Percentiles rank a stretch among this genome's conserved stretches.
These are phyloP conservation scores for Marasmius sp. DNA, from an alignment of 1,284 basidiomycete species.

Conservation along the genomic window DNA sequence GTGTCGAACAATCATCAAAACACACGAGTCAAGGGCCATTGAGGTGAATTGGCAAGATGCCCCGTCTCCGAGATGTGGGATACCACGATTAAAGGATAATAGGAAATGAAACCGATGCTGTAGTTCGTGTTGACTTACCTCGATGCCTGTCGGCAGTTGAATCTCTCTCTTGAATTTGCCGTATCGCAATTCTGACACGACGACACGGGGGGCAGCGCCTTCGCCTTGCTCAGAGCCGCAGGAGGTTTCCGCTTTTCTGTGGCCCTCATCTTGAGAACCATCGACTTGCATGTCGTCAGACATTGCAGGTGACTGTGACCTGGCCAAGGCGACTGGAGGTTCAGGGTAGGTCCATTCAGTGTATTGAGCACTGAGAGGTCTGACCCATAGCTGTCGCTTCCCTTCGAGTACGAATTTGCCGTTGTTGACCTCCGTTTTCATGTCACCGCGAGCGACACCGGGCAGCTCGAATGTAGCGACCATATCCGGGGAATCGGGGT, in stretches of 20 bases:
- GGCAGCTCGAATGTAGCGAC: constrained; percentile 56
- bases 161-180: constrained; percentile 49
- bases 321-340: constrained; percentile 15
- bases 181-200: constrained; percentile 49
- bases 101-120: neutral
- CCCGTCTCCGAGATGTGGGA: too few species aligned
- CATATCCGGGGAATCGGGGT: constrained; percentile 39
- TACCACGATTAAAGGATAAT: neutral
- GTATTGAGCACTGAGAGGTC: neutral
- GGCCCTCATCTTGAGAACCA: too few species aligned
- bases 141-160: constrained; percentile 43
- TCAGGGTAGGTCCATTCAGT: constrained; percentile 7
- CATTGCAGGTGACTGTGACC: constrained; percentile 22
- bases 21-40: neutral
- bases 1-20: neutral
- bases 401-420: constrained; percentile 46
- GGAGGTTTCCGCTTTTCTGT: too few species aligned
- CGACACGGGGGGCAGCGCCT: constrained; percentile 1
- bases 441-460: constrained; percentile 47
- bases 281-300: constrained; percentile 7
- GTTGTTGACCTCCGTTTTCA: constrained; percentile 43
- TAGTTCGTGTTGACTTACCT: constrained; percentile 36
- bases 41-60: neutral
- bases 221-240: too few species aligned
- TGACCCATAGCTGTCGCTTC: constrained; percentile 31